Base-by-base conservation (phyloP, 495 filamentous ascomycete genomes). In the Letharia columbiana region DNA sequence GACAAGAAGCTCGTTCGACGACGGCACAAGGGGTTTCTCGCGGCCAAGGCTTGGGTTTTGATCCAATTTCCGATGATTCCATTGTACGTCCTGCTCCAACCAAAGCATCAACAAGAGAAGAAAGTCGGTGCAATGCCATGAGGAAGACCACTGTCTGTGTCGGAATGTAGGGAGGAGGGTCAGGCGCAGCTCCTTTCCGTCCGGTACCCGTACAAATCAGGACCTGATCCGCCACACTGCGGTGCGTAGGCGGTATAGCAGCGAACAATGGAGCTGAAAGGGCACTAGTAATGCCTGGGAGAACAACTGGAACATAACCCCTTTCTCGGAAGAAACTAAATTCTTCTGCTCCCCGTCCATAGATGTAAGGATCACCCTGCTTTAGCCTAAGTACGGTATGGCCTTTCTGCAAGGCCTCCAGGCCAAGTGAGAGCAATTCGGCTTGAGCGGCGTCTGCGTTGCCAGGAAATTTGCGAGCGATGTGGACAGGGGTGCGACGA, bases 331-430 rank as follows among this genome's bases (percentile, higher is more conserved):
- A 98, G 73, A 90, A 96, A n/a, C 84, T 85, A 47, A 87, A 89
- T 73, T 98, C 94, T 73, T 98, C 94, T 18, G 88, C 94, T 66
- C 94, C 94, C 52, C 94, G 85, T 33, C 94, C 94, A 75, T 96
- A 98, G 35, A 98, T 83, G 75, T 96, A 98, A 0, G 94, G 94
- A 72, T 98, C 94, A 28, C 94, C 94, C 72, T 98, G 94, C 77
- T 98, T 98, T 35, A 98, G 79, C 9, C 94, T 83, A 33, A 98
- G 81, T 0, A 98, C 94, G 2, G 84, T 89, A 69, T 88, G 81
- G 18, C 95, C 95, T 6, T 81, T 81, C 45, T 83, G 78, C 31
- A 93, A 78, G 15, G 86, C 89, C 18, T 83, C 83, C 20, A 96
- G 79, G 0, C 91, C 94, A 71, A 91, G 80, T 44, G 82, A 78